Evolutionary conservation across 2,329 filamentous ascomycete genomes (phyloP).

Genomic region (Cryoendolithus antarcticus): DNA sequence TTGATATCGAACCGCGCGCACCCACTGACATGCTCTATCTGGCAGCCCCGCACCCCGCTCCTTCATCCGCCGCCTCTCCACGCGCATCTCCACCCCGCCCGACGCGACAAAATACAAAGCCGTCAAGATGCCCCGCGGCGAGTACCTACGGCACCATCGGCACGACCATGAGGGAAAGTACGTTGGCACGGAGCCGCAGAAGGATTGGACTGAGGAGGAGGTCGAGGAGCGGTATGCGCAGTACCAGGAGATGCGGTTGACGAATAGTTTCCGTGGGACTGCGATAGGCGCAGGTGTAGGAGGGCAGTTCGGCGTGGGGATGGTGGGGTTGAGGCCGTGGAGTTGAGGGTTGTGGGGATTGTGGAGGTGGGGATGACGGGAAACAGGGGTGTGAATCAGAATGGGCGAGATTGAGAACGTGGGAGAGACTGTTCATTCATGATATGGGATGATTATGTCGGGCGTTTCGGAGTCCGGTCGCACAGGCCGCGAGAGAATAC

Average conservation of each 20-base stretch:
- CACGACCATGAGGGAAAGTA: slow-evolving; percentile 16
- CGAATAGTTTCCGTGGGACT: too few relatives aligned
- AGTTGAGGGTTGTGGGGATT: too few relatives aligned
- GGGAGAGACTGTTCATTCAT: too few relatives aligned
- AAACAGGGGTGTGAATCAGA: too few relatives aligned
- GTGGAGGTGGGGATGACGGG: too few relatives aligned
- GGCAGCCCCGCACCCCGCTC: slow-evolving; percentile 14
- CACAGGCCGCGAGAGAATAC: too few relatives aligned
- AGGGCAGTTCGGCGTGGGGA: too few relatives aligned
- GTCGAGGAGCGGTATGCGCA: slow-evolving; percentile 12
- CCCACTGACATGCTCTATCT: neutral
- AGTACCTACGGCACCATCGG: slow-evolving; percentile 16
- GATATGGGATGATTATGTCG: too few relatives aligned
- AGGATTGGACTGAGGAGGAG: slow-evolving; percentile 16
- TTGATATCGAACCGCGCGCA: slow-evolving; percentile 7
- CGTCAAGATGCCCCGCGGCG: slow-evolving; percentile 20
- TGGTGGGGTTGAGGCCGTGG: too few relatives aligned
- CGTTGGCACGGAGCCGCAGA: slow-evolving; percentile 19
- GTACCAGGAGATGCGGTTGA: slow-evolving; percentile 14
- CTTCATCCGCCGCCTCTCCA: slow-evolving; percentile 17
- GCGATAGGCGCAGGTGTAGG: too few relatives aligned
- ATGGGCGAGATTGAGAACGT: too few relatives aligned
- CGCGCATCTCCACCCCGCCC: slow-evolving; percentile 10
- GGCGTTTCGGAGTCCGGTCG: too few relatives aligned
- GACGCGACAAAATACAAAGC: slow-evolving; percentile 14